A percentile compares a stretch with the other conserved stretches of the same genome.
Evolutionary conservation across 2,329 filamentous ascomycete genomes (phyloP).

Genomic region (Trichophyton simii): DNA sequence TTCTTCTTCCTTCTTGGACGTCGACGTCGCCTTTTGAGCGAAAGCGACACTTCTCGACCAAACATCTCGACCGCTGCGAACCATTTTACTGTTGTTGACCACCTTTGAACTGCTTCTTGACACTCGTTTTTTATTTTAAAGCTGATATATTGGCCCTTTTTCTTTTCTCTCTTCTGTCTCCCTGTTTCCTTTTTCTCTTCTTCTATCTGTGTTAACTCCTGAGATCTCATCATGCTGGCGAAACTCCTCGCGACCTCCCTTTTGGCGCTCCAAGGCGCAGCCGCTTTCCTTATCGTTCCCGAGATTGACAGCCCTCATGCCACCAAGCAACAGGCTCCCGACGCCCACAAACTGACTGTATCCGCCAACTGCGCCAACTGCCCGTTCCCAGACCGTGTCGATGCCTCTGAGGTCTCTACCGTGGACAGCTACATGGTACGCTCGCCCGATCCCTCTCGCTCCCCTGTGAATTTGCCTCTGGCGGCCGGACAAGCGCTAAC

Average conservation of each 20-base stretch:
- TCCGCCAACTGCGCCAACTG: constrained; percentile 28
- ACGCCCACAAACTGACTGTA: constrained; percentile 20
- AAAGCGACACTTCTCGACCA: no score
- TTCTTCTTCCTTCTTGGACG: no score
- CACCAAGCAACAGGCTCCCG: neutral
- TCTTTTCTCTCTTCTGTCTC: neutral
- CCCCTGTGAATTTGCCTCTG: neutral
- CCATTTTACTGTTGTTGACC: no score
- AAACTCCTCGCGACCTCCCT: constrained; percentile 25
- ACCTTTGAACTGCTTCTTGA: neutral
- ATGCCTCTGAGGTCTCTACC: constrained; percentile 23
- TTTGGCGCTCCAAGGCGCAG: constrained; percentile 23
- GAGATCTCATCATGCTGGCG: constrained; percentile 22
- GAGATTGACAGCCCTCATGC: constrained; percentile 8
- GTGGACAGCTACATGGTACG: constrained; percentile 26
- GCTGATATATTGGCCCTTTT: neutral
- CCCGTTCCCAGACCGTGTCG: constrained; percentile 24
- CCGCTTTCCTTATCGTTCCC: constrained; percentile 28
- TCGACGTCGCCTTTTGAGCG: no score
- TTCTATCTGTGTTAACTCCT: no score
- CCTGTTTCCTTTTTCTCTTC: neutral
- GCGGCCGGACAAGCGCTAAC: neutral
- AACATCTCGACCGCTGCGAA: neutral
- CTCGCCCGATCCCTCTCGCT: neutral
- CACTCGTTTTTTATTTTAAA: neutral